phyloP scores from a whole-genome alignment of 202 grass and related monocot genomes.

The Brachypodium distachyon region DNA sequence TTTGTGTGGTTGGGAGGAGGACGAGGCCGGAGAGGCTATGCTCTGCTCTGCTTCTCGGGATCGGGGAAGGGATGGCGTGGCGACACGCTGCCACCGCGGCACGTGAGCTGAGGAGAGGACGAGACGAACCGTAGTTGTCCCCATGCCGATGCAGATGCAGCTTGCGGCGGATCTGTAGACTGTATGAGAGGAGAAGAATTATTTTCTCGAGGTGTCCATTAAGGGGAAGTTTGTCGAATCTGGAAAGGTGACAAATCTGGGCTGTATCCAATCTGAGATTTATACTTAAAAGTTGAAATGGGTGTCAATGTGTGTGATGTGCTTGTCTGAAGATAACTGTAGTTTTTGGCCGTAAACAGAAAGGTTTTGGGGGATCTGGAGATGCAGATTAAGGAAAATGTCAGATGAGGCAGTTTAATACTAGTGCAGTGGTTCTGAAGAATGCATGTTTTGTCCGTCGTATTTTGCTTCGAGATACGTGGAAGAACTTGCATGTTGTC shows the following conservation, averaged over 20 bases:
- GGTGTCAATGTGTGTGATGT: neutral
- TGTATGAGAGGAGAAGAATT: neutral
- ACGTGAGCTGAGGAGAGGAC: constrained; percentile 33
- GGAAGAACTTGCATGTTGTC: neutral
- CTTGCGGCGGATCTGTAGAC: neutral
- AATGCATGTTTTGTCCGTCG: neutral
- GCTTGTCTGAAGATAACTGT: neutral
- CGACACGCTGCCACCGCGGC: neutral
- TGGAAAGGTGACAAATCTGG: constrained; percentile 5
- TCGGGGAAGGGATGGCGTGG: neutral
- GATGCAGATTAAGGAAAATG: neutral
- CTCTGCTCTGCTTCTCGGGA: too few relatives aligned
- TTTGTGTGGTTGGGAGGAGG: constrained; percentile 10
- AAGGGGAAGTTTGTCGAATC: constrained; percentile 9
- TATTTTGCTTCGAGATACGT: neutral
- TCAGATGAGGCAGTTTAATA: neutral
- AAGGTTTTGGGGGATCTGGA: neutral
- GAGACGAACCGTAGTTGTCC: neutral
- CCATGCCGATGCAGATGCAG: neutral
- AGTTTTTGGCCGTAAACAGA: constrained; percentile 16
- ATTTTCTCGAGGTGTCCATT: neutral
- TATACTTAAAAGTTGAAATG: neutral
- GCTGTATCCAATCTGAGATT: neutral
- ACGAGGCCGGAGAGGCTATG: too few relatives aligned
- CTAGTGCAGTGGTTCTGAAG: neutral